Evolutionary conservation across 2,329 filamentous ascomycete species (phyloP), one percentile per base, ranked within the genome.

Genomic region (Scorias spongiosa): DNA sequence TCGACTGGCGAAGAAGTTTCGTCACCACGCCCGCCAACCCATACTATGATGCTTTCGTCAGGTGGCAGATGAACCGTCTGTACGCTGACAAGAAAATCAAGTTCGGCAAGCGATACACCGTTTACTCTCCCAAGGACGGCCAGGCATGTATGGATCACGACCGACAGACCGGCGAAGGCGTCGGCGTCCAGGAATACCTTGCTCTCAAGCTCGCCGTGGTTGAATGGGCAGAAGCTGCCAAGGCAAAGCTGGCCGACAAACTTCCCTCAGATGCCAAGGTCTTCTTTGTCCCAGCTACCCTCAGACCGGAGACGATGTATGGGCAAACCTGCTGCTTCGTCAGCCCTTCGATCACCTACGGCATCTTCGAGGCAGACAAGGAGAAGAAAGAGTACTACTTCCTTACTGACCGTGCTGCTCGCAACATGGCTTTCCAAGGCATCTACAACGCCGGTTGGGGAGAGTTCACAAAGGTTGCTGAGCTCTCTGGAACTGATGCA

Each of bases 281-380:
- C 45, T 96, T 81, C 68, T 82, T 96, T 56, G 78, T 96, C 10
- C 84, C 91, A 10, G 91, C 91, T 12, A 96, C 91, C 44, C 74
- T 98, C 48, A 76, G 91, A 49, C 86, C 91, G 2, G 91, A 98
- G 71, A 98, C 91, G 30, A 96, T 98, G 89, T 98, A 96, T 61
- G 93, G 93, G 36, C 91, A 96, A 65, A 93, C 80, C 3, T 93
- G 85, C 67, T 94, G 88, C 63, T 98, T 96, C 55, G 85, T 98
- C 40, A 85, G 87, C 2, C 89, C 91, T 9, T 84, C 82, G 59
- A 82, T 96, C 57, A 77, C 72, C 39, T 98, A 98, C 57, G 89
- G 89, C 42, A 68, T 98, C 49, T 95, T 85, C 72, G 84, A 85
- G 63, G 76, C 78, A 39, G 57, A 59, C 29, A 58, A 60, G 49